Base-by-base conservation (phyloP, 2,329 filamentous ascomycete species). In the Microdochium bolleyi region DNA sequence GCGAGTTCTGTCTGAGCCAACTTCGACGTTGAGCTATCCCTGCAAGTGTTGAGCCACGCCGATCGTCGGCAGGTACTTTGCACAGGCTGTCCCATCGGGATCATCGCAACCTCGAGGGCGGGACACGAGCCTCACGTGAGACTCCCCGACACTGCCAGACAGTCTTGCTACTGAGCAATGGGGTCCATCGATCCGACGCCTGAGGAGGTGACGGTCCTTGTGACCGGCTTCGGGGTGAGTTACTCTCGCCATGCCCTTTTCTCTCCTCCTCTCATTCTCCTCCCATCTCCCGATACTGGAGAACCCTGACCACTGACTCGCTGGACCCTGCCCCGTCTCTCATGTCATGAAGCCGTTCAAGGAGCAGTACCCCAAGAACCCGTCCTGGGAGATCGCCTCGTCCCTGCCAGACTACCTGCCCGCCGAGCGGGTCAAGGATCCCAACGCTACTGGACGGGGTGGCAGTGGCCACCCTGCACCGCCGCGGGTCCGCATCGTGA, bases 351-450 rank as follows among this genome's bases (percentile, higher is more conserved):
- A 92, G 88, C 86, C 90, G 1, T 95, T 95, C 68, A 84, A 85
- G 60, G 75, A 71, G n/a, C 72, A 85, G 48, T 84, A 85, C 63
- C 81, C 84, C 25, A 72, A 85, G 55, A 95, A 95, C 64, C 89
- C 90, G 9, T 90, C 89, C 2, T 92, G 83, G 78, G 80, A 92
- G 64, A 92, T 95, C 63, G 83, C 87, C 49, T 77, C 75, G 24
- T 74, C 73, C 21, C 80, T 95, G n/a, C 85, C 89, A 3, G 67
- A 78, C 2, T 78, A 80, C 59, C 78, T 92, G 4, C 79, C 83
- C 2, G 70, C 76, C 1, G 66, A 74, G 14, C 69, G 72, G 50
- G 66, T 67, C 57, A 78, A 76, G 62, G 67, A 71, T 56, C 59
- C 62, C 53, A 57, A 61, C 50, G 61, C 63, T 27, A 59, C 73